These are phyloP conservation scores for Neurospora sp. DNA, from an alignment of 2,329 filamentous ascomycete species.

Conservation along the genomic window DNA sequence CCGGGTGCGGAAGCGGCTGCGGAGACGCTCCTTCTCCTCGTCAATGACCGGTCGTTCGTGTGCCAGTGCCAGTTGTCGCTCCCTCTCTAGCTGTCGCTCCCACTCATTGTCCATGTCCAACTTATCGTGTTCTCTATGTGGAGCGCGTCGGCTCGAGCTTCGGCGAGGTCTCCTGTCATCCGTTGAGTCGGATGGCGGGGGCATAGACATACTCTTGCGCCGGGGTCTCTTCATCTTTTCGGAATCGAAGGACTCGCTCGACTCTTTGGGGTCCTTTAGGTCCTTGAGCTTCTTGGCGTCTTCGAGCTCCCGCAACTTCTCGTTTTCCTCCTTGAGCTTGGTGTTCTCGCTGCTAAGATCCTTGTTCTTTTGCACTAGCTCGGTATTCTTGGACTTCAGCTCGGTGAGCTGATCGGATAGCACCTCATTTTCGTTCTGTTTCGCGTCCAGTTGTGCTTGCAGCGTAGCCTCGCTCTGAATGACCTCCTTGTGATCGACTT, in stretches of 20 bases:
- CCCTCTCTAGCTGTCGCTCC: constrained; percentile 8
- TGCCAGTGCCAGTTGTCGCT: constrained; percentile 10
- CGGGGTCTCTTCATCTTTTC: constrained; percentile 16
- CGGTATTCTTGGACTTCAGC: constrained; percentile 19
- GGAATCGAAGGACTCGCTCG: background rate
- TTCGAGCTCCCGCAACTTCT: constrained; percentile 13
- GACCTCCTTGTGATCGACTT: constrained; percentile 15
- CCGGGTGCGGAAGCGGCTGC: constrained; percentile 20
- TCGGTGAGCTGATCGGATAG: constrained; percentile 18
- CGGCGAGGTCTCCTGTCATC: constrained; percentile 20
- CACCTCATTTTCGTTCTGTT: constrained; percentile 9
- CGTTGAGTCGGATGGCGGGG: constrained; percentile 14
- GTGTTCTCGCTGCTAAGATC: constrained; percentile 14
- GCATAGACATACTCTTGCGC: constrained; percentile 16
- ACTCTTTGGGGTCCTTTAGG: background rate
- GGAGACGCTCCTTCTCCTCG: constrained; percentile 18
- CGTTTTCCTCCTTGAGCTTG: constrained; percentile 12
- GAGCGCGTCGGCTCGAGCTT: constrained; percentile 16
- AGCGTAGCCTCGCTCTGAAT: constrained; percentile 14
- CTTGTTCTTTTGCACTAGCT: constrained; percentile 15
- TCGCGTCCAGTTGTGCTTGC: constrained; percentile 3
- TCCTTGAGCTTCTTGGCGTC: constrained; percentile 11
- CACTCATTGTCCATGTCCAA: constrained; percentile 19
- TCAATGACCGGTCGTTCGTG: constrained; percentile 8
- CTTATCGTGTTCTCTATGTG: constrained; percentile 12